Percentiles rank a stretch among this genome's conserved stretches.
Conservation (phyloP, 2,329 filamentous ascomycete genomes). For the Aureobasidium sp. region DNA sequence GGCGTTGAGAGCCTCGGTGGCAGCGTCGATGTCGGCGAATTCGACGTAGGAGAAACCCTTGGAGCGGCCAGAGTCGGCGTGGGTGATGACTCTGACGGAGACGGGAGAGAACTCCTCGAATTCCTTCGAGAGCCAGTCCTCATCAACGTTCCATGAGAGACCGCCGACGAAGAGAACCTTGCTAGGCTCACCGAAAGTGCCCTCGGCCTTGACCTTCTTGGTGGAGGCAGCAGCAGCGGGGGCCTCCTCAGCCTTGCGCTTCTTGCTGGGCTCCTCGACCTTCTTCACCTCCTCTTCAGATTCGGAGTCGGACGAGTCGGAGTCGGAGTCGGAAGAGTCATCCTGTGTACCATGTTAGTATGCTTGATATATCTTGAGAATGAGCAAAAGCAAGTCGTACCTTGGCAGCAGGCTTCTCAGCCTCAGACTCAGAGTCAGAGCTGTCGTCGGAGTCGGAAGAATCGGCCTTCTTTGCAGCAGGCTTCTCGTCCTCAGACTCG, state of each 20-base stretch:
- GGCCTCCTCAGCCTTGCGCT: constrained; percentile 36
- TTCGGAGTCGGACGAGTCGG: constrained; percentile 21
- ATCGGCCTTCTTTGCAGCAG: constrained; percentile 30
- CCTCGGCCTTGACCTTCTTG: constrained; percentile 33
- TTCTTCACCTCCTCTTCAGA: constrained; percentile 37
- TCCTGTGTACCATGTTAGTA: background rate
- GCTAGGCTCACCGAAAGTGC: constrained; percentile 36
- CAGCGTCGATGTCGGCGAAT: constrained; percentile 62
- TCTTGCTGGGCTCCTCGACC: constrained; percentile 35
- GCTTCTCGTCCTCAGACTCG: constrained; percentile 26
- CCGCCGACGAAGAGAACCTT: constrained; percentile 82
- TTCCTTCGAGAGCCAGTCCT: constrained; percentile 70
- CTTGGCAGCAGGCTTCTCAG: constrained; percentile 32
- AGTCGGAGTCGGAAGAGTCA: constrained; percentile 19
- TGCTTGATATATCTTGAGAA: background rate
- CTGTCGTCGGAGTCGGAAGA: constrained; percentile 19
- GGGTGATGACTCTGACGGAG: constrained; percentile 73
- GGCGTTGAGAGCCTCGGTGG: constrained; percentile 63
- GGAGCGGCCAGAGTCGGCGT: constrained; percentile 72
- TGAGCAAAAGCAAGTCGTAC: background rate
- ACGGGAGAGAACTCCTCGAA: constrained; percentile 72
- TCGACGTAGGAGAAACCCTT: constrained; percentile 92
- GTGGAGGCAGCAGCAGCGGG: constrained; percentile 39
- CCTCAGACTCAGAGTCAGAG: constrained; percentile 21
- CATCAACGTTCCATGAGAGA: constrained; percentile 84